Evolutionary conservation across 495 filamentous ascomycete species (phyloP), one percentile per base, ranked within the genome.

Genomic region (Bathelium albidoporum): DNA sequence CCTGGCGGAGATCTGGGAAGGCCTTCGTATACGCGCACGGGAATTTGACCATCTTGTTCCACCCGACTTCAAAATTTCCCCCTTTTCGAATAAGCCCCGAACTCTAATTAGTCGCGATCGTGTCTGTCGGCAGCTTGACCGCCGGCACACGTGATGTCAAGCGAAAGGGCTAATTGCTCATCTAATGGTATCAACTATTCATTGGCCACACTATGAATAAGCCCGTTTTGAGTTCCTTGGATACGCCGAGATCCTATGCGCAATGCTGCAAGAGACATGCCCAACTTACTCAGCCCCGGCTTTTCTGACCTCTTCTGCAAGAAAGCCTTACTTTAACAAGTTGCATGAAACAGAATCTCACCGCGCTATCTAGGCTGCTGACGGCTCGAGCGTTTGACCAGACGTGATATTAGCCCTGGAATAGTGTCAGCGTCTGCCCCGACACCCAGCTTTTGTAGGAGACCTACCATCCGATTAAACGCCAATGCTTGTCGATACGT

Each of bases 401-500:
- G 49, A 55, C 49, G 49, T 55, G 24, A 55, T 55, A 24, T 55
- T 55, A 24, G 49, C 49, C 49, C 49, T 55, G 49, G 24, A 29
- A 28, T 12, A 0, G 29, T 55, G 20, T 55, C 20, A 55, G 49
- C 49, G 16, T 3, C 20, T 9, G 2, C 16, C 29, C 12, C 9
- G 2, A 55, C 29, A 29, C 5, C 5, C 22, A 26, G 24, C 4
- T 9, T 3, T 7, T 9, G 9, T 16, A 2, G 9, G 22, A 31
- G 34, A 58, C 64, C 63, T 64, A 71, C 92, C 93, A 96, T 69
- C 93, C 92, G 68, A 97, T 97, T 73, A 96, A 82, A 79, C 94
- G 89, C 94, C 94, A 97, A 78, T 97, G 93, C 85, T 97, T 97
- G 73, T 98, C 94, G 70, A 97, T 97, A 83, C 95, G 86, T 77